phyloP scores from a whole-genome alignment of 169 alveolate species.

The Plasmodium gallinaceum region DNA sequence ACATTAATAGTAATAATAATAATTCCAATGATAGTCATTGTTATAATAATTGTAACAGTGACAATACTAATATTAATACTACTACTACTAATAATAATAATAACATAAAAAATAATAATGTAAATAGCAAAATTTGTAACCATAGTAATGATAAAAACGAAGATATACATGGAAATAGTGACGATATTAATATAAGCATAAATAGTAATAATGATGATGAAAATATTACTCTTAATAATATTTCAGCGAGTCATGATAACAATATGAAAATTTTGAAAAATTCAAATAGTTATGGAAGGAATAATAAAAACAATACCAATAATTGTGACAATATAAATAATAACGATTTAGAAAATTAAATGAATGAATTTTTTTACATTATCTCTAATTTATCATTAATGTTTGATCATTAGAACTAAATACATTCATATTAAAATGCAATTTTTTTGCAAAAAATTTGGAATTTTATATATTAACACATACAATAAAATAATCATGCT shows the following conservation, averaged over 20 bases:
- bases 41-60: not conserved
- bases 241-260: not conserved
- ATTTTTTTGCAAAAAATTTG: too few relatives aligned
- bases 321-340: not conserved
- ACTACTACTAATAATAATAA: not conserved
- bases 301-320: constrained; percentile 3
- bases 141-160: not conserved
- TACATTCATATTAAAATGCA: too few relatives aligned
- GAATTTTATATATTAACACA: not conserved
- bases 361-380: too few relatives aligned
- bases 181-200: not conserved
- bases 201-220: not conserved
- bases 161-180: not conserved
- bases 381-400: too few relatives aligned
- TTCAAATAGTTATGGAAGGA: not conserved
- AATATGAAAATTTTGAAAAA: not conserved
- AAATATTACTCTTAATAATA: constrained; percentile 7
- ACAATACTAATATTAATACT: not conserved
- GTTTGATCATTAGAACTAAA: too few relatives aligned
- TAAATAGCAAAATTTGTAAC: not conserved
- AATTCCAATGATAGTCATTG: not conserved
- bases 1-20: not conserved
- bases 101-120: not conserved
- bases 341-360: too few relatives aligned
- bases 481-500: too few relatives aligned